Percentiles rank a stretch among this genome's conserved stretches.
Evolutionary conservation across 108 stramenopile genomes (phyloP).

Genomic region (Cylindrotheca closterium): DNA sequence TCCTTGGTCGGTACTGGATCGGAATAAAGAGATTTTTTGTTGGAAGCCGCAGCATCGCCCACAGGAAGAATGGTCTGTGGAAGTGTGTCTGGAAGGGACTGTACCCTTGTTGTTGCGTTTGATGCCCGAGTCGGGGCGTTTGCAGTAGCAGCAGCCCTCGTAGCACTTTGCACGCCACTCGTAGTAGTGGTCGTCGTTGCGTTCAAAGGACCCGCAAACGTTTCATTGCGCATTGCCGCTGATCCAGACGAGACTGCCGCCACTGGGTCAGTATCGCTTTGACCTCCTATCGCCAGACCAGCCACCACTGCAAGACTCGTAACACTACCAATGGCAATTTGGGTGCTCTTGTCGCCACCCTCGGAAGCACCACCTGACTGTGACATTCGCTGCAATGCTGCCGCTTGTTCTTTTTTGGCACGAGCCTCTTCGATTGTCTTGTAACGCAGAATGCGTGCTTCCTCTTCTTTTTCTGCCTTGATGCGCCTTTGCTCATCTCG

Average conservation of each 20-base stretch:
- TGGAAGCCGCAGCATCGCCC: not conserved
- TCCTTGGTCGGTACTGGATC: conserved; percentile 11
- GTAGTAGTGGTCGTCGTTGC: too few species aligned
- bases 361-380: not conserved
- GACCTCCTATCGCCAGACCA: not conserved
- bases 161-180: too few species aligned
- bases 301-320: not conserved
- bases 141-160: too few species aligned
- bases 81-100: not conserved
- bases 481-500: conserved; percentile 1
- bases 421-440: not conserved
- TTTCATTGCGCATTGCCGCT: too few species aligned
- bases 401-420: not conserved
- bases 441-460: conserved; percentile 13
- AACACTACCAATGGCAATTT: not conserved
- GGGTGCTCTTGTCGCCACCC: not conserved
- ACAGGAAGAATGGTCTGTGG: not conserved
- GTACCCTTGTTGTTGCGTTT: not conserved
- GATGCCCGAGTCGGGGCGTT: too few species aligned
- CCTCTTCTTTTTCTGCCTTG: conserved; percentile 6
- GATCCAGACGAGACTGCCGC: too few species aligned
- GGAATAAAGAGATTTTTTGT: not conserved
- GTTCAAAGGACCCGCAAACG: too few species aligned
- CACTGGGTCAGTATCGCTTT: too few species aligned
- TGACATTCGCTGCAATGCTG: not conserved